These are phyloP conservation scores for Rhizopus sp. DNA, from an alignment of 371 early-diverging fungal genomes.

Conservation along the genomic window DNA sequence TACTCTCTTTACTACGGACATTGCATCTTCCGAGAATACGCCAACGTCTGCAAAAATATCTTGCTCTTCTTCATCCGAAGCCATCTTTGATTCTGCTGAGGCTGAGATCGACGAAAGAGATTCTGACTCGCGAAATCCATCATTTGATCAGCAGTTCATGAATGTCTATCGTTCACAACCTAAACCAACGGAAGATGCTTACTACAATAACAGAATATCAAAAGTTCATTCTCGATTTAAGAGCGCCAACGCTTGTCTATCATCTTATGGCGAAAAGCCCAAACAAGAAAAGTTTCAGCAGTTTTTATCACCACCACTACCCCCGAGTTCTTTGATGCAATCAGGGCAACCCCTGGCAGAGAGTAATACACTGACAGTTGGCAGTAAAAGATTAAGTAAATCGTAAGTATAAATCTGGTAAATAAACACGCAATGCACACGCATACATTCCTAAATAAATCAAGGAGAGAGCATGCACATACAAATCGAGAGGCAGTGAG, in stretches of 20 bases:
- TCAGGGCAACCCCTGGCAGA: background rate
- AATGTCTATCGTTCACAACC: no score
- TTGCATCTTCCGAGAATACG: background rate
- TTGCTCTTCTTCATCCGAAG: background rate
- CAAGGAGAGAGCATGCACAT: no score
- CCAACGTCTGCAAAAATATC: background rate
- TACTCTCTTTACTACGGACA: background rate
- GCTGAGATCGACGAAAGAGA: no score
- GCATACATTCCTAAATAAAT: no score
- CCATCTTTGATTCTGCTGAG: background rate
- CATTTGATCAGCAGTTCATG: no score
- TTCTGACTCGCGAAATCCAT: no score
- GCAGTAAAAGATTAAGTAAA: background rate
- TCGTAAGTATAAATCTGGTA: background rate
- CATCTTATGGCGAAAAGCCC: constrained; percentile 12
- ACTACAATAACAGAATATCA: no score
- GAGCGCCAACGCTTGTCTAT: constrained; percentile 21
- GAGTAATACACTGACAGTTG: no score
- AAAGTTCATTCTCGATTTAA: constrained; percentile 22
- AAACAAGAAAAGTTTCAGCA: constrained; percentile 10
- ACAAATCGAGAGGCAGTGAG: no score
- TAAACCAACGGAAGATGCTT: no score
- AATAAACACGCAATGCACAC: background rate
- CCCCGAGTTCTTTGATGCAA: constrained; percentile 7
- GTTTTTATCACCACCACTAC: constrained; percentile 14